Evolutionary conservation across 495 filamentous ascomycete species (phyloP).

Genomic region (Hypoxylon lenormandii): DNA sequence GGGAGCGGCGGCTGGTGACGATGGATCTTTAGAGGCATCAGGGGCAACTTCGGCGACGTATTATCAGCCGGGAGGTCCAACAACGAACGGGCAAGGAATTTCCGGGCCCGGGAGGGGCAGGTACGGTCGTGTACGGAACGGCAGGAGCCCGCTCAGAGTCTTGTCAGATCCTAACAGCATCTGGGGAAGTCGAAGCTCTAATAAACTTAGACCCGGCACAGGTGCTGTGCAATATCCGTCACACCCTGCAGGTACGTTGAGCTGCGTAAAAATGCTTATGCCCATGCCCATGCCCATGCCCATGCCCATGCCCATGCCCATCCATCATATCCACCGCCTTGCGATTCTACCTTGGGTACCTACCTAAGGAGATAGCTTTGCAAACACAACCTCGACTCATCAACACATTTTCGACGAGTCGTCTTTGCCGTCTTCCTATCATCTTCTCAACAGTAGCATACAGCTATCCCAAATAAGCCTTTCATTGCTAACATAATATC

Average conservation of each 20-base stretch:
- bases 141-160: conserved; percentile 73
- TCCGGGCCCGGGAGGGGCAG: conserved; percentile 84
- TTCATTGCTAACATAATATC: conserved; percentile 27
- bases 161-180: conserved; percentile 65
- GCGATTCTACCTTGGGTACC: too few species aligned
- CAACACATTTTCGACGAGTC: background rate
- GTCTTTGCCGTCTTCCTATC: background rate
- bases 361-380: too few species aligned
- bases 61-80: conserved; percentile 52
- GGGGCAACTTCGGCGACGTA: conserved; percentile 47
- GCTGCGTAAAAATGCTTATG: conserved; percentile 5
- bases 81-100: conserved; percentile 70
- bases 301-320: too few species aligned
- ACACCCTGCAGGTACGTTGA: conserved; percentile 57
- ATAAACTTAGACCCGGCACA: conserved; percentile 40
- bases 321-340: too few species aligned
- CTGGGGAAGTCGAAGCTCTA: conserved; percentile 63
- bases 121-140: conserved; percentile 72
- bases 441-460: background rate
- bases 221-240: conserved; percentile 54
- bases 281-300: background rate
- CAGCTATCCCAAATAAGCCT: conserved; percentile 1
- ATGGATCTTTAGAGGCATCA: conserved; percentile 56
- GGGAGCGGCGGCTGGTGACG: conserved; percentile 41
- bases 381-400: too few species aligned